A percentile compares a stretch with the other conserved stretches of the same genome.
phyloP scores from a whole-genome alignment of 139 green algal genomes.

The Microglena sp. region DNA sequence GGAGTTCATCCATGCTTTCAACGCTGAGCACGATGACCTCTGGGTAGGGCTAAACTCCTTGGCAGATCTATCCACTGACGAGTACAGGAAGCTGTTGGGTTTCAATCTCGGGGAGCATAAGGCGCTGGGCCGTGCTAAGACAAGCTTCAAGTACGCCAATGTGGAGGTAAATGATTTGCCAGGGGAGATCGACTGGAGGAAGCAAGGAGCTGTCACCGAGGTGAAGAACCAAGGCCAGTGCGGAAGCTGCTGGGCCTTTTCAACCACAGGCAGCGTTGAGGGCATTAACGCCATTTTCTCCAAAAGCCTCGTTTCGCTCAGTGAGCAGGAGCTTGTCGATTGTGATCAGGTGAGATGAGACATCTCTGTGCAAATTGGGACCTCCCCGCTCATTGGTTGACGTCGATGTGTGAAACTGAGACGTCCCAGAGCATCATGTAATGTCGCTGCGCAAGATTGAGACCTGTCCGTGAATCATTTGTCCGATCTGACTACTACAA shows the following conservation, averaged over 20 bases:
- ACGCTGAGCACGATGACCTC: slow-evolving; percentile 43
- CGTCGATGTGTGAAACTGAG: background rate
- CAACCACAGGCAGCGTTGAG: slow-evolving; percentile 83
- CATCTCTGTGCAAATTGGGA: background rate
- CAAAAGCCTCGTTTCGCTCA: slow-evolving; percentile 68
- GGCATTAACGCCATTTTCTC: slow-evolving; percentile 80
- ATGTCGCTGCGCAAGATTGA: background rate
- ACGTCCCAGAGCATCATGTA: background rate
- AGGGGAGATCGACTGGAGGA: slow-evolving; percentile 68
- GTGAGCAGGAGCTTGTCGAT: slow-evolving; percentile 92
- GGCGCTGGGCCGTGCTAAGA: background rate
- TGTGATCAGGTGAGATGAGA: slow-evolving; percentile 49
- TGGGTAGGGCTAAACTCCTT: slow-evolving; percentile 74
- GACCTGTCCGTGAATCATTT: background rate
- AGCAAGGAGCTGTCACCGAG: slow-evolving; percentile 65
- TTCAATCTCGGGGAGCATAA: slow-evolving; percentile 14
- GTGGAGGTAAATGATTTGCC: slow-evolving; percentile 36
- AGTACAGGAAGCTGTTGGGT: slow-evolving; percentile 70
- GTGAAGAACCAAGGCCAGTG: slow-evolving; percentile 94
- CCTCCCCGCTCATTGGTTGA: background rate
- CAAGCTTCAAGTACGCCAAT: slow-evolving; percentile 44
- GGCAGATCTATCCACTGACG: slow-evolving; percentile 78
- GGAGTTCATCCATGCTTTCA: slow-evolving; percentile 65
- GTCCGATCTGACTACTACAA: background rate
- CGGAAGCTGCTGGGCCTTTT: slow-evolving; percentile 95